Conservation (phyloP, 1,284 basidiomycete species). For the Leucoagaricus sp. region DNA sequence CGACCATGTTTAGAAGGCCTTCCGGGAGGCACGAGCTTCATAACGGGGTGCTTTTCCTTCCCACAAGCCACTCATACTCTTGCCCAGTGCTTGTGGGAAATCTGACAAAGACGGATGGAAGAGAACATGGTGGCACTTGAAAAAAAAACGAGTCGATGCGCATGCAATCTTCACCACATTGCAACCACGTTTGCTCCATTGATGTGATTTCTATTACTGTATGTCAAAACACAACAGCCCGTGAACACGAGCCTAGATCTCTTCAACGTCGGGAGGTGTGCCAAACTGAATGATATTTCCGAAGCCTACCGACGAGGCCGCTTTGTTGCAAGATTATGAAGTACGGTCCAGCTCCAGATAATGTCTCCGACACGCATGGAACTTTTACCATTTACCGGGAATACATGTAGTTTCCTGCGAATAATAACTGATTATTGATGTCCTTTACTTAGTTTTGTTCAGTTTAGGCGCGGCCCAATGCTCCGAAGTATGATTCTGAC, state of each 20-base stretch:
- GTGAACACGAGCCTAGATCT: background rate
- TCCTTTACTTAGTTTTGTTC: too few species aligned
- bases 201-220: too few species aligned
- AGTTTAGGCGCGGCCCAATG: too few species aligned
- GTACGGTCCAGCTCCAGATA: background rate
- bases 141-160: background rate
- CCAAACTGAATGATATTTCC: background rate
- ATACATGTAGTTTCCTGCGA: too few species aligned
- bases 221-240: background rate
- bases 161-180: background rate
- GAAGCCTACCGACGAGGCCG: background rate
- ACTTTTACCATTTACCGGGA: too few species aligned
- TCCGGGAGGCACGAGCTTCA: background rate
- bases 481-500: too few species aligned
- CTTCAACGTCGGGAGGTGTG: background rate
- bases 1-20: background rate
- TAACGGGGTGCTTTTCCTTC: background rate
- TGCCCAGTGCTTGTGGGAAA: background rate
- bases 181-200: constrained; percentile 7
- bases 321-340: background rate
- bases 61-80: background rate
- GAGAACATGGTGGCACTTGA: background rate
- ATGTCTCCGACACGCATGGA: constrained; percentile 15
- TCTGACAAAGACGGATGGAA: background rate
- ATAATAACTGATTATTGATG: too few species aligned